Evolutionary conservation across 108 stramenopile species (phyloP), one percentile per base, ranked within the genome.

Genomic region (Pseudonitzschia multiseries): DNA sequence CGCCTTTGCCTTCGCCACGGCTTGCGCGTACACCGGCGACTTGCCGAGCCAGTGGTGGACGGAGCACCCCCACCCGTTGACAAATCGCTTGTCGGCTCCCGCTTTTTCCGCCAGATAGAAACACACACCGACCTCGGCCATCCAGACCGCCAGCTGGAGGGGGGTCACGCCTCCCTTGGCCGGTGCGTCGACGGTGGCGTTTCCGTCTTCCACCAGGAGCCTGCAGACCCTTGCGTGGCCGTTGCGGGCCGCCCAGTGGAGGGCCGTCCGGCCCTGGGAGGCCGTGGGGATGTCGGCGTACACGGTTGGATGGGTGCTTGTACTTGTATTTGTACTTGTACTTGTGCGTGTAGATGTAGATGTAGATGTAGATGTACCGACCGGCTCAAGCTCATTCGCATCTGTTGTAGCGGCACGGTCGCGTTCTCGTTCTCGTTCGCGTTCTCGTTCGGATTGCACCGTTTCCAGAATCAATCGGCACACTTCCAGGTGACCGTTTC

Each of bases 181-280:
- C 20, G 63, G 29, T 14, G 52, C 43, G 62, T 80, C 75, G 0
- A 71, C 74, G 0, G 13, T 27, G 0, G 40, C 50, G 26, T 0
- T 31, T 27, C 53, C 69, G n/a, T 31, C 26, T 9, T 51, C 6
- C 8, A 75, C 69, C 40, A 81, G 50, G 28, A 65, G 8, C 21
- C 57, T 6, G 33, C 71, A 73, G 56, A 77, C 69, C 8, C 8
- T 8, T 1, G 42, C 20, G 24, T 76, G 79, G 2, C 79, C 82
- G 57, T 83, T 83, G n/a, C 82, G 69, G 31, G 75, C 75, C 15
- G 82, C 78, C 82, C 82, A 83, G 51, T 83, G 82, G 21, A 83
- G 51, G 1, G 82, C 71, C 4, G 79, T 72, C 29, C 78, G 74
- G 14, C 69, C 69, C 56, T 40, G 61, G 18, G 32, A 2, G n/a